Evolutionary conservation across 2,329 filamentous ascomycete genomes (phyloP).

Genomic region (Penicillium brasilianum): DNA sequence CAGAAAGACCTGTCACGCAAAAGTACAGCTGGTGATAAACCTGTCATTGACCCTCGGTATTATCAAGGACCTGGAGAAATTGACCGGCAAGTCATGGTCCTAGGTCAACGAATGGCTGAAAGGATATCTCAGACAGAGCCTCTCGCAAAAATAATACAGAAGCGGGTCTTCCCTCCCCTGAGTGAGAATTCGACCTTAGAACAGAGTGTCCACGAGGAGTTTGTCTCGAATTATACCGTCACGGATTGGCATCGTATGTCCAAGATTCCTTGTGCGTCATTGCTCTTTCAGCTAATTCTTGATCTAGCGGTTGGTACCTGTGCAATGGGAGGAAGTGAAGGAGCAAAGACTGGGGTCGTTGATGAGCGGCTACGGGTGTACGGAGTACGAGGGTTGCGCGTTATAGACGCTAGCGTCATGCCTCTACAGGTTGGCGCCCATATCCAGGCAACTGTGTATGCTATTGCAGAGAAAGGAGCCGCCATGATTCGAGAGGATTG

Average conservation of each 20-base stretch:
- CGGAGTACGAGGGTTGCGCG: slow-evolving; percentile 42
- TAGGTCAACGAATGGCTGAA: slow-evolving; percentile 48
- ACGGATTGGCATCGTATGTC: slow-evolving; percentile 32
- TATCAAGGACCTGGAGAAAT: slow-evolving; percentile 52
- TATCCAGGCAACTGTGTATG: slow-evolving; percentile 40
- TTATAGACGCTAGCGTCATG: slow-evolving; percentile 46
- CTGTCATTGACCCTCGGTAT: slow-evolving; percentile 52
- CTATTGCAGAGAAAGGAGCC: slow-evolving; percentile 36
- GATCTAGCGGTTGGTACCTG: slow-evolving; percentile 43
- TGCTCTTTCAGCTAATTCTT: neutral
- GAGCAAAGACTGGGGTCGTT: slow-evolving; percentile 39
- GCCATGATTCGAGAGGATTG: slow-evolving; percentile 26
- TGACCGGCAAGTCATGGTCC: slow-evolving; percentile 52
- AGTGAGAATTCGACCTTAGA: slow-evolving; percentile 14
- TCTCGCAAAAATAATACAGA: slow-evolving; percentile 44
- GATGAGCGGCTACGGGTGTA: slow-evolving; percentile 44
- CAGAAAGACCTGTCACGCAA: slow-evolving; percentile 3
- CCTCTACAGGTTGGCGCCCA: slow-evolving; percentile 38
- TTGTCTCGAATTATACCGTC: slow-evolving; percentile 26
- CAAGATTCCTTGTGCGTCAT: neutral
- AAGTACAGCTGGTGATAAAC: slow-evolving; percentile 33
- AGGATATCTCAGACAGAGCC: slow-evolving; percentile 48
- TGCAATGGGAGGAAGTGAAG: slow-evolving; percentile 46
- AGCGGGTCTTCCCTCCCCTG: slow-evolving; percentile 39
- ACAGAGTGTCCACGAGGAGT: slow-evolving; percentile 10